A percentile compares a stretch with the other conserved stretches of the same genome.
Evolutionary conservation across 805 yeast species (phyloP).

Genomic region (Candida insectorum): DNA sequence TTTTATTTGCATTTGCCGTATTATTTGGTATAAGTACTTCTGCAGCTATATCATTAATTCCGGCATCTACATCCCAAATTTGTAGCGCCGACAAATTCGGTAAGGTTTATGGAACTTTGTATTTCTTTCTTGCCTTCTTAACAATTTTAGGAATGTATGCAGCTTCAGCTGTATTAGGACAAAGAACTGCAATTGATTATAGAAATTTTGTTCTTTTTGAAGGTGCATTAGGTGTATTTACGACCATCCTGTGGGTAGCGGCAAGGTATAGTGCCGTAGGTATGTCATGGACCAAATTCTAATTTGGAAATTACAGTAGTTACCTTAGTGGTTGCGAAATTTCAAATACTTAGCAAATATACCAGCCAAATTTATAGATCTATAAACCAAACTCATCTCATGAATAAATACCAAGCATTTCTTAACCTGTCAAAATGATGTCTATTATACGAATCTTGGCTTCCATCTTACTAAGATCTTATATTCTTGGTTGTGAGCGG

Average conservation of each 20-base stretch:
- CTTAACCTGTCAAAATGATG: no score
- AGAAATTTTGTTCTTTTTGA: conserved; percentile 43
- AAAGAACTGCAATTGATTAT: conserved; percentile 27
- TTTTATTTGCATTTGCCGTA: conserved; percentile 43
- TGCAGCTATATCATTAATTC: conserved; percentile 54
- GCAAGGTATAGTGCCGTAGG: conserved; percentile 49
- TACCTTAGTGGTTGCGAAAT: not conserved
- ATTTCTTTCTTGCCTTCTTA: conserved; percentile 34
- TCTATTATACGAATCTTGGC: no score
- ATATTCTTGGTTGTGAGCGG: no score
- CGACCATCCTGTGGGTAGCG: conserved; percentile 25
- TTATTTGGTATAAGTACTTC: conserved; percentile 57
- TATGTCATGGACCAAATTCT: conserved; percentile 28
- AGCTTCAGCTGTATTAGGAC: conserved; percentile 24
- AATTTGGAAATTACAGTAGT: conserved; percentile 1
- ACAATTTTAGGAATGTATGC: conserved; percentile 27
- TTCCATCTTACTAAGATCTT: no score
- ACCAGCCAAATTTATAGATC: no score
- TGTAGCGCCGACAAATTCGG: conserved; percentile 55
- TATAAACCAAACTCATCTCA: no score
- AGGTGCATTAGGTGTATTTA: conserved; percentile 33
- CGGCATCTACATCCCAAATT: conserved; percentile 58
- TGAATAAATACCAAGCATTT: no score
- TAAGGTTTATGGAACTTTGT: conserved; percentile 50
- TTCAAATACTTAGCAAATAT: not conserved